phyloP scores from a whole-genome alignment of 352 stramenopile species.

The Aphanomyces invadans region DNA sequence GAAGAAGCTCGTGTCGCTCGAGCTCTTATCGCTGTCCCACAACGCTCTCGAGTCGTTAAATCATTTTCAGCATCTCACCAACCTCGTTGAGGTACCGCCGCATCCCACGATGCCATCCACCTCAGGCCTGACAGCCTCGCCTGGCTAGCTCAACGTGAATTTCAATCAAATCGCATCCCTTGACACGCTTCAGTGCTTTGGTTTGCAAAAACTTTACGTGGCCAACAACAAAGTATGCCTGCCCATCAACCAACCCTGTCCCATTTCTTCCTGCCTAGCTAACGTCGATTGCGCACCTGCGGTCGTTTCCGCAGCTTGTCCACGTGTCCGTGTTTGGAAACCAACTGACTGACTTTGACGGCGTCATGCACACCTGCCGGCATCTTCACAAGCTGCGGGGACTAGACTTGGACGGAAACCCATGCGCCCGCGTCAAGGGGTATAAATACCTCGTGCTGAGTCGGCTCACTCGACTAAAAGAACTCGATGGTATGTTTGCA shows the following conservation, averaged over 20 bases:
- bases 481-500: constrained; percentile 48
- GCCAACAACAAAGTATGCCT: constrained; percentile 43
- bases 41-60: constrained; percentile 53
- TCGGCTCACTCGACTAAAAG: constrained; percentile 50
- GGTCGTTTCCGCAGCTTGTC: constrained; percentile 41
- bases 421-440: constrained; percentile 46
- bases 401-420: constrained; percentile 67
- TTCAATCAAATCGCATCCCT: constrained; percentile 55
- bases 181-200: constrained; percentile 42
- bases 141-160: constrained; percentile 53
- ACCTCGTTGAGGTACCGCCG: constrained; percentile 54
- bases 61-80: constrained; percentile 57
- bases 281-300: constrained; percentile 39
- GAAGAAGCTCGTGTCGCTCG: constrained; percentile 44
- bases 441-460: constrained; percentile 73
- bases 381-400: constrained; percentile 46
- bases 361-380: constrained; percentile 43
- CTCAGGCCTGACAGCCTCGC: not conserved
- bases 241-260: not conserved
- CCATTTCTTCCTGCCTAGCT: constrained; percentile 17
- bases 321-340: constrained; percentile 61
- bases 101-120: not conserved
- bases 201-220: constrained; percentile 57
- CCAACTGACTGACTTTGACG: constrained; percentile 38
- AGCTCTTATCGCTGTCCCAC: constrained; percentile 79